These are phyloP conservation scores for Neofusicoccum ribis DNA, from an alignment of 2,329 filamentous ascomycete genomes.

Conservation along the genomic window DNA sequence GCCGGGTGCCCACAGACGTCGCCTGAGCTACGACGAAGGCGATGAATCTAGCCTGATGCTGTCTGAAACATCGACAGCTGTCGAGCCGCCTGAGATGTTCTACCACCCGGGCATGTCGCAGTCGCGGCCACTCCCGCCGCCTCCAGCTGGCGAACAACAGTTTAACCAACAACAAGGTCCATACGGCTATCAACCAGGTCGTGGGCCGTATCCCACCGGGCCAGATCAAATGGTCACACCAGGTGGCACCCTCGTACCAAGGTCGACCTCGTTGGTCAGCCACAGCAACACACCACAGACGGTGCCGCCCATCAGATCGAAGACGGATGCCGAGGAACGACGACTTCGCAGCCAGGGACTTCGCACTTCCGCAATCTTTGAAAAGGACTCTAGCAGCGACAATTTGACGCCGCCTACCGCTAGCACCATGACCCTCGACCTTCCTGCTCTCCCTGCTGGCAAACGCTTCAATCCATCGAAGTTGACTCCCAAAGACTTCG, in stretches of 20 bases:
- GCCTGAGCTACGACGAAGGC: slow-evolving; percentile 88
- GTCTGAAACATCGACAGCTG: slow-evolving; percentile 39
- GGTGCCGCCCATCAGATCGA: slow-evolving; percentile 81
- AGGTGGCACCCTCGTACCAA: slow-evolving; percentile 34
- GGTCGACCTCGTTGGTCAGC: slow-evolving; percentile 67
- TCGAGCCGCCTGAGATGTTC: slow-evolving; percentile 83
- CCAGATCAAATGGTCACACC: slow-evolving; percentile 36
- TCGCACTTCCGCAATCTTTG: slow-evolving; percentile 27
- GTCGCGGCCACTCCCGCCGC: slow-evolving; percentile 60
- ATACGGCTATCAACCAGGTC: slow-evolving; percentile 48
- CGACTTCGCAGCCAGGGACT: slow-evolving; percentile 47
- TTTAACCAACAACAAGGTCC: slow-evolving; percentile 56
- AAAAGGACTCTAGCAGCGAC: slow-evolving; percentile 47
- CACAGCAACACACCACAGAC: slow-evolving; percentile 79
- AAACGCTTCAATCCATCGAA: slow-evolving; percentile 85
- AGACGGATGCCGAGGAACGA: slow-evolving; percentile 81
- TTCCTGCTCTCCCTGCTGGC: slow-evolving; percentile 78
- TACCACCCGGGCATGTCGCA: slow-evolving; percentile 78
- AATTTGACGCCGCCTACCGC: slow-evolving; percentile 54
- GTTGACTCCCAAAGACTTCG: slow-evolving; percentile 76
- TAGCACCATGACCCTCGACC: slow-evolving; percentile 67
- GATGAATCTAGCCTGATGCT: slow-evolving; percentile 66
- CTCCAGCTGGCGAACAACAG: slow-evolving; percentile 59
- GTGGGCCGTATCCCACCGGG: slow-evolving; percentile 29
- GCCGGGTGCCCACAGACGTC: slow-evolving; percentile 62